Percentiles rank a stretch among this genome's conserved stretches.
Conservation (phyloP, 73 alveolate genomes). For the Paramecium sonneborni region DNA sequence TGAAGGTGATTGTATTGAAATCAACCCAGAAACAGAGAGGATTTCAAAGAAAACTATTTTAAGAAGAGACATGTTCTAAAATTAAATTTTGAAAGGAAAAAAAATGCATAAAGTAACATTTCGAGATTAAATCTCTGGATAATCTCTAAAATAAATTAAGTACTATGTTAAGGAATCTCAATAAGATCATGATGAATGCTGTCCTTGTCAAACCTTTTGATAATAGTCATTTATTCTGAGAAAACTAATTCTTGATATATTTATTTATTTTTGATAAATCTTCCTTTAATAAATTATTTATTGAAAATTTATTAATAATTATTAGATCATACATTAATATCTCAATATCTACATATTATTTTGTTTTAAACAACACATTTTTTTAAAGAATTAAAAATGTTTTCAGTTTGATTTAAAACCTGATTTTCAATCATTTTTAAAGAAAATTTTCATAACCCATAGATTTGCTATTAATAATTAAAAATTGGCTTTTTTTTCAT, state of each 20-base stretch:
- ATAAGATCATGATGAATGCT: conserved; percentile 13
- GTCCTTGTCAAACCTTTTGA: neutral
- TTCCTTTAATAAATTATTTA: neutral
- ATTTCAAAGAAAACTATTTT: neutral
- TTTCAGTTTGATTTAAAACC: no score
- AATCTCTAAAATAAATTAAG: neutral
- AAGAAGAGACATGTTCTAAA: neutral
- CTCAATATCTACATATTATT: neutral
- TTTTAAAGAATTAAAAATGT: no score
- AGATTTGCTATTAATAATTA: no score
- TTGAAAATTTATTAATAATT: neutral
- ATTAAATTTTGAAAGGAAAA: conserved; percentile 6
- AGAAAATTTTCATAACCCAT: no score
- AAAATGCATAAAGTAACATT: neutral
- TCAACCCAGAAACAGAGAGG: conserved; percentile 6
- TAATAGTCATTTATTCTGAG: neutral
- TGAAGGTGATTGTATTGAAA: neutral
- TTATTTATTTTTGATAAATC: neutral
- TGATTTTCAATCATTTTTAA: no score
- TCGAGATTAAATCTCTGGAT: neutral
- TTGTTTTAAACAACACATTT: neutral
- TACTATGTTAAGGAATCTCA: neutral
- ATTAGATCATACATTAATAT: neutral
- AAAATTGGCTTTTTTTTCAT: no score
- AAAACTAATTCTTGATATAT: neutral